phyloP scores from a whole-genome alignment of 2,329 filamentous ascomycete genomes.

The Chaetomiaceae sp. region DNA sequence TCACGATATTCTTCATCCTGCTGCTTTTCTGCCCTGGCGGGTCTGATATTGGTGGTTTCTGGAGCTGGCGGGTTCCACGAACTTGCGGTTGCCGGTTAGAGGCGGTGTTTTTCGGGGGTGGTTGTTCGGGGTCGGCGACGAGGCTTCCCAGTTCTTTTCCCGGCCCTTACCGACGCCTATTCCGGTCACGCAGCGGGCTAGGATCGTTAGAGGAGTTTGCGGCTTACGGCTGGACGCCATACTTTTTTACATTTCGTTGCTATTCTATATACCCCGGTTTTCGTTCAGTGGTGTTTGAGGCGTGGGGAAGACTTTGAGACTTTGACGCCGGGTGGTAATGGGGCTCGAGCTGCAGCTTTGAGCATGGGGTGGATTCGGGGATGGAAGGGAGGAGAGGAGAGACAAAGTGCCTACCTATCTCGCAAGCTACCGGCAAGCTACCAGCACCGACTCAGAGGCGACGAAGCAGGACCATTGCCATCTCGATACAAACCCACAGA shows the following conservation, averaged over 20 bases:
- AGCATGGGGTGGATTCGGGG: background rate
- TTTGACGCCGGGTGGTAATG: constrained; percentile 28
- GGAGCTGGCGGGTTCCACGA: background rate
- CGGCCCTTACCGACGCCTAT: too few relatives aligned
- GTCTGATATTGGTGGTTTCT: constrained; percentile 16
- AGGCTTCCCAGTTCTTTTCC: too few relatives aligned
- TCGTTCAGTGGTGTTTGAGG: constrained; percentile 31
- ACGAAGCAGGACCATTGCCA: constrained; percentile 5
- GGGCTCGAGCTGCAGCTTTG: constrained; percentile 15
- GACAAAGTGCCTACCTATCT: too few relatives aligned
- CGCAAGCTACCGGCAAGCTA: background rate
- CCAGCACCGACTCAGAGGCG: constrained; percentile 9
- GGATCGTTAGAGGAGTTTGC: constrained; percentile 19
- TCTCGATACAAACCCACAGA: constrained; percentile 19
- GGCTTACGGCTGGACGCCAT: constrained; percentile 25
- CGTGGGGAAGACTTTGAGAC: constrained; percentile 7
- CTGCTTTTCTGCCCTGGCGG: constrained; percentile 22
- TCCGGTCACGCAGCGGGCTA: background rate
- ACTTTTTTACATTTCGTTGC: constrained; percentile 34
- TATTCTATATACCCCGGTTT: constrained; percentile 40
- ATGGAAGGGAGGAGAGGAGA: background rate
- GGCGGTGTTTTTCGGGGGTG: background rate
- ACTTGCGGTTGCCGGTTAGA: background rate
- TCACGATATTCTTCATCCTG: constrained; percentile 17
- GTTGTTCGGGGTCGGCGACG: background rate